Base-by-base conservation (phyloP, 1,284 basidiomycete species). In the Heliocybe sulcata region DNA sequence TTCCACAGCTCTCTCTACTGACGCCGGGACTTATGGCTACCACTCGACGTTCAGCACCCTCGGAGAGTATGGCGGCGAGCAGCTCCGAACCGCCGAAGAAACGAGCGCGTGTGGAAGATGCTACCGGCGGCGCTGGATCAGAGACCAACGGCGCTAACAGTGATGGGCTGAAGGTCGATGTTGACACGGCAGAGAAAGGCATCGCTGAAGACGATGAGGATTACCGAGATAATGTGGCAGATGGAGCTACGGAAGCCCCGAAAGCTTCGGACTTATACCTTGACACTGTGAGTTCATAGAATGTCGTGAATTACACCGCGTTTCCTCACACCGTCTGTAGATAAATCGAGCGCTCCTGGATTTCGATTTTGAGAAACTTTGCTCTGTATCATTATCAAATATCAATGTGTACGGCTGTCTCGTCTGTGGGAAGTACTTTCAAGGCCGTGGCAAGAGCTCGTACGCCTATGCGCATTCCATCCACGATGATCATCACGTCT, bases 331-430 rank as follows among this genome's bases (percentile, higher is more conserved):
- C 38, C 50, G 45, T 38, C 45, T 12, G 20, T 55, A 69, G 94
- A 90, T 97, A 60, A 93, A 95, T 65, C 82, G 94, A 56, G 82
- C 81, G 55, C 78, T 86, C 38, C 84, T 99, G 58, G 97, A 99
- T 71, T 99, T 99, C 72, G 97, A 99, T 73, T 99, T 99, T 67
- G 97, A 99, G 75, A 94, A 96, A 77, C 81, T 99, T 27, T 99
- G 97, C 77, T 98, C 94, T 9, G 93, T 99, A 56, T 96, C 92
- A 26, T 77, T 94, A 50, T 92, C 92, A 27, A 97, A 98, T 71
- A 94, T 98, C 78, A 97, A 99, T 70, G 91, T 92, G 59, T 99
- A 99, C 65, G 94, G 93, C 22, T 99, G 97, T 67, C 83, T 99
- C 50, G 94, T 99, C 11, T 98, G 94, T 68, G 97, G 97, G 54